Base-by-base conservation (phyloP, 441 rosid genomes). In the Eruca vesicaria region DNA sequence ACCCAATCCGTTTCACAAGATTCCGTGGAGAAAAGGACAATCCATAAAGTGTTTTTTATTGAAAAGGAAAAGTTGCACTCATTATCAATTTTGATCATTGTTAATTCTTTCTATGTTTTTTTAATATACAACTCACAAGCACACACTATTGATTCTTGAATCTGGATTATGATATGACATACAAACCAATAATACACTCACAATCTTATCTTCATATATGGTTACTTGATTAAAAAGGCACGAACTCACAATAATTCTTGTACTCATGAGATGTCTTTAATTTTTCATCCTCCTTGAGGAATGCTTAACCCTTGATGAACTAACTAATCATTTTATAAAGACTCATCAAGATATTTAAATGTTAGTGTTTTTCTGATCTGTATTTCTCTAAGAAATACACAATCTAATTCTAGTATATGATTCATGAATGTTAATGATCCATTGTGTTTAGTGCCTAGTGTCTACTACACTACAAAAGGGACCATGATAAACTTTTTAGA, bases 361-460 rank as follows among this genome's bases (percentile, higher is more conserved):
- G 31, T 41, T 16, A 43, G 29, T 41, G 20, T 58, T 28, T 59
- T 19, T 31, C 41, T 31, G 20, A 64, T 41, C 20, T 7, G 53
- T 64, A 14, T 28, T 58, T 32, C 63, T 59, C 63, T n/a, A 4
- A 87, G 76, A 69, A 78, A 26, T 29, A 7, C 36, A 56, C 31
- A 56, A 23, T 56, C 14, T 23, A 23, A 26, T 33, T 64, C 5
- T n/a, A 8, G 19, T 43, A 19, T 61, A 56, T 21, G 21, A 56
- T 35, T 9, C 12, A 21, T 68, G 33, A 4, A 68, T 69, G 64
- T 57, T 58, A 36, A 36, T 36, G 21, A 59, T 60, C 19, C 38
- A 31, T 59, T 18, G 43, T 43, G 50, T 43, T 14, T 43, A 43
- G 50, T 43, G 50, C 50, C 50, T 43, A 43, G 50, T 43, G 50